These are phyloP conservation scores for Odontarrhena argentea DNA, from an alignment of 345 rosid genomes.

Conservation along the genomic window DNA sequence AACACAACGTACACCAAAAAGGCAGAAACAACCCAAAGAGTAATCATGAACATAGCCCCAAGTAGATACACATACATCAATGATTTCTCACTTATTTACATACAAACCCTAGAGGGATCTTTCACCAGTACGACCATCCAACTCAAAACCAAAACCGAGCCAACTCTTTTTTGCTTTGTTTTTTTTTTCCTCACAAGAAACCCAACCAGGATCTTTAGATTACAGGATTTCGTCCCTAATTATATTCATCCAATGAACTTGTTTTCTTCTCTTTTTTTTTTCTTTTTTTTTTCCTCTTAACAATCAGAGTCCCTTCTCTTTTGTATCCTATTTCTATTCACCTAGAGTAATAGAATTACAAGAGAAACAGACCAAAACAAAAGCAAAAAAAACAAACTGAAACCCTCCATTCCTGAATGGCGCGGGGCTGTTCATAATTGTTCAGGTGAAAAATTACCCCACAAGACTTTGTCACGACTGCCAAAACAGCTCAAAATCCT, in stretches of 20 bases:
- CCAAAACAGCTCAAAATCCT: conserved; percentile 88
- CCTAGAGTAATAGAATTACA: conserved; percentile 42
- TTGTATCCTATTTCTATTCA: conserved; percentile 40
- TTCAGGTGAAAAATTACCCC: conserved; percentile 31
- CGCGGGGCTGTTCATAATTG: conserved; percentile 17
- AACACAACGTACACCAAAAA: conserved; percentile 16
- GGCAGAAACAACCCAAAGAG: conserved; percentile 9
- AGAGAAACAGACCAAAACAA: conserved; percentile 2
- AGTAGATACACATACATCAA: conserved; percentile 32
- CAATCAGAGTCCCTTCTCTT: conserved; percentile 36
- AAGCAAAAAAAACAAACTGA: conserved; percentile 19
- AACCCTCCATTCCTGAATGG: conserved; percentile 13
- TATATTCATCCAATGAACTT: conserved; percentile 29
- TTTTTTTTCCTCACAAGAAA: not conserved
- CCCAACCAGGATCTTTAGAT: conserved; percentile 27
- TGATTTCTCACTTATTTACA: conserved; percentile 38
- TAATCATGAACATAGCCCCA: conserved; percentile 31
- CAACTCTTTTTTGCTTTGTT: not conserved
- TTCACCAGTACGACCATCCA: conserved; percentile 29
- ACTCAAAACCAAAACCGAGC: conserved; percentile 30
- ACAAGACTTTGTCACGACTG: conserved; percentile 64
- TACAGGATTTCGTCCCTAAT: conserved; percentile 28
- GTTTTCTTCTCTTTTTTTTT: conserved; percentile 3
- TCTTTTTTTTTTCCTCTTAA: not conserved
- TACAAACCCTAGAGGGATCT: conserved; percentile 19